Evolutionary conservation across 169 alveolate species (phyloP), one percentile per base, ranked within the genome.

Genomic region (Blepharisma undulans): DNA sequence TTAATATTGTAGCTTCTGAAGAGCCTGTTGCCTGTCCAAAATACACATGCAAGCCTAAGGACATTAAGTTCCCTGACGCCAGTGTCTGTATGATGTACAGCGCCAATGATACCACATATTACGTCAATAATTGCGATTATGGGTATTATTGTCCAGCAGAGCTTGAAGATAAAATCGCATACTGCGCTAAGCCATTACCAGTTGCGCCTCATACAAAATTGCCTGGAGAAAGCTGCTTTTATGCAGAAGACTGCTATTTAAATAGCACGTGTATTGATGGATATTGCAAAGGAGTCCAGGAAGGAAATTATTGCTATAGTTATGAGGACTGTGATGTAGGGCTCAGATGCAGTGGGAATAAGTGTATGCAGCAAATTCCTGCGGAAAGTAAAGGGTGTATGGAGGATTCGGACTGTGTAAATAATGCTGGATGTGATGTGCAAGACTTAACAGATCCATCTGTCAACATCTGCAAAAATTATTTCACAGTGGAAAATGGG

Each of bases 151-250:
- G 80, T 29, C 27, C 29, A 25, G 80, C 33, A 10, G 16, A 10
- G 7, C 29, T 25, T 10, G 33, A 74, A 22, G 30, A 22, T 8
- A 29, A 74, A 22, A 25, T 1, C 8, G 80, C 80, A 0, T 14
- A 18, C 80, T 74, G 80, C 80, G 18, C 80, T 8, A 25, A 74
- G 36, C 29, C 29, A 74, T 5, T 25, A 18, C 80, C 80, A 10
- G 18, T 14, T 8, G 3, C 12, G 8, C 80, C 80, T 25, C 7
- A 22, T 29, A 74, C 29, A 22, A 74, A 7, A 29, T 74, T 74
- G 18, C 86, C 86, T 78, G 86, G 86, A 12, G 86, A 78, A 78
- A 78, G 60, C 71, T 78, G 86, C 86, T 29, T 29, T 21, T 27
- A 29, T 29, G 86, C 29, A 21, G 29, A 21, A 21, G 86, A 78